Conservation (phyloP, 768 basidiomycete species). For the Panaeolus cyanescens region DNA sequence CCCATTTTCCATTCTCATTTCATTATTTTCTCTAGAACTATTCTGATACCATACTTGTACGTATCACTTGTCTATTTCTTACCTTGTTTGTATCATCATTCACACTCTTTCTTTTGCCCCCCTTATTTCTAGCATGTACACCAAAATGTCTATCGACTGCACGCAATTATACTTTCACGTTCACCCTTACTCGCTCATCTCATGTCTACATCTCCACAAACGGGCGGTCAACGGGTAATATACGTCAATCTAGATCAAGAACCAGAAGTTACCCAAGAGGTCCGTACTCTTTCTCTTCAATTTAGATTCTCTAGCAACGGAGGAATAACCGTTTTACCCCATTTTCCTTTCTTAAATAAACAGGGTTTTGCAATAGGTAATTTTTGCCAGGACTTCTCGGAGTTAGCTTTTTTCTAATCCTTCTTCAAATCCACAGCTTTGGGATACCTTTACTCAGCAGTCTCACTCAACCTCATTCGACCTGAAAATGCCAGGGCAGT, state of each 20-base stretch:
- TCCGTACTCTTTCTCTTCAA: conserved; percentile 35
- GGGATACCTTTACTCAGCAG: conserved; percentile 78
- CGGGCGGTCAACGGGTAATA: conserved; percentile 64
- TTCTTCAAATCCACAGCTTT: conserved; percentile 50
- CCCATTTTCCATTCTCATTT: neutral
- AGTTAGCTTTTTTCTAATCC: conserved; percentile 7
- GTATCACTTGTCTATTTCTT: conserved; percentile 24
- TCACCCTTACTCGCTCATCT: conserved; percentile 88
- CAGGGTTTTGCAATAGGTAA: conserved; percentile 80
- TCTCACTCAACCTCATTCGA: conserved; percentile 67
- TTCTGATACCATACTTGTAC: conserved; percentile 77
- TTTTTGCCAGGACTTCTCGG: conserved; percentile 2
- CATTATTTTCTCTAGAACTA: conserved; percentile 58
- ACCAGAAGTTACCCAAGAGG: conserved; percentile 84
- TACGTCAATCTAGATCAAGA: conserved; percentile 77
- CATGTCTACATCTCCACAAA: conserved; percentile 79
- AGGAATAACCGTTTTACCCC: conserved; percentile 3
- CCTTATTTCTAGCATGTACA: conserved; percentile 60
- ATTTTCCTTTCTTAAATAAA: conserved; percentile 14
- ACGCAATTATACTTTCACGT: conserved; percentile 84
- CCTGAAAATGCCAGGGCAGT: conserved; percentile 84
- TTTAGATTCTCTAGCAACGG: conserved; percentile 2
- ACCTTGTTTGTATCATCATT: neutral
- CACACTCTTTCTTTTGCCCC: conserved; percentile 7
- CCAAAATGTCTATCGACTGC: conserved; percentile 74